These are phyloP conservation scores for Ceratobasidium sp. DNA, from an alignment of 1,284 basidiomycete genomes.

Conservation along the genomic window DNA sequence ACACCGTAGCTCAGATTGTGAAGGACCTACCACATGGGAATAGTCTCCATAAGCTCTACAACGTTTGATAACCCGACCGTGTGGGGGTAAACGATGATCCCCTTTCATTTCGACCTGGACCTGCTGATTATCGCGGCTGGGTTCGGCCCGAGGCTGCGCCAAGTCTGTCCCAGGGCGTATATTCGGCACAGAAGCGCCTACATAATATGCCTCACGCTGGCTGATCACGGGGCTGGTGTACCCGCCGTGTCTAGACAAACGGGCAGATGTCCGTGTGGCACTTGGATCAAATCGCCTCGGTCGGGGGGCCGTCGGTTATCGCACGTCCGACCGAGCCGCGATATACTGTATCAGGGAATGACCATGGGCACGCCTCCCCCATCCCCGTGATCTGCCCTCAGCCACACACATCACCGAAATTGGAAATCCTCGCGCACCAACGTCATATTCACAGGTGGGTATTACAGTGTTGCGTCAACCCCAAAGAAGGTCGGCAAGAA, in stretches of 20 bases:
- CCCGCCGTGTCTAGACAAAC: not conserved
- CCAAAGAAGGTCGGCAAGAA: not conserved
- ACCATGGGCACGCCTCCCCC: not conserved
- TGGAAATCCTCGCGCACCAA: not conserved
- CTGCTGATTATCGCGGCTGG: not conserved
- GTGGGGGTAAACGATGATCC: not conserved
- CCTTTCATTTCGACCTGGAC: not conserved
- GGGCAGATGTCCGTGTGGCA: not conserved
- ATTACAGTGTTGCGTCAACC: constrained; percentile 29
- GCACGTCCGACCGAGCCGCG: not conserved
- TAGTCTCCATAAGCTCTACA: constrained; percentile 4
- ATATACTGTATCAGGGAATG: not conserved
- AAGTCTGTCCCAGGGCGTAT: not conserved
- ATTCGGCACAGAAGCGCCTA: not conserved
- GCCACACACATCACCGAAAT: not conserved
- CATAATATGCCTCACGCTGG: not conserved
- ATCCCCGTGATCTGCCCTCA: not conserved
- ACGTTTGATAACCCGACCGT: not conserved
- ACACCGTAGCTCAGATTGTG: not conserved
- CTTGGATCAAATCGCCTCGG: not conserved
- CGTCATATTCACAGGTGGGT: constrained; percentile 22
- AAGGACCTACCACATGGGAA: constrained; percentile 9
- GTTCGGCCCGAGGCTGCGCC: not conserved
- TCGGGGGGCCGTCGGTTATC: not conserved
- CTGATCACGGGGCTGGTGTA: not conserved